phyloP scores from a whole-genome alignment of 2,329 filamentous ascomycete species.

The Cryphonectria parasitica region DNA sequence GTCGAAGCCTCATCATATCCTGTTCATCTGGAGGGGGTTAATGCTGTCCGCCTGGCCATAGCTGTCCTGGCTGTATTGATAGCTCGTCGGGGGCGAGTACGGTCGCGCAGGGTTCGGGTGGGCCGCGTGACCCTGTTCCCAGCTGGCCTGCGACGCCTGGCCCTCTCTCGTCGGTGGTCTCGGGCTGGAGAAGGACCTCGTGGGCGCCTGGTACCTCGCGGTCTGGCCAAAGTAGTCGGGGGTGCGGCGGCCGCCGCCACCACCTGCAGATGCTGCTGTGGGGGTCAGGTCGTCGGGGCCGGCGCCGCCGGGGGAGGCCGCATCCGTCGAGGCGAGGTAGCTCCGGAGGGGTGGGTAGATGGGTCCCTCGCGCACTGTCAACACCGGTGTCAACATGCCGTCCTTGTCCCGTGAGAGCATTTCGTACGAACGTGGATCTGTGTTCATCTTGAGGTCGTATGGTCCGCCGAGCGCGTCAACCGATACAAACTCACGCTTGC shows the following conservation, averaged over 20 bases:
- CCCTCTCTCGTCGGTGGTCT: slow-evolving; percentile 45
- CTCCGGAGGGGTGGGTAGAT: slow-evolving; percentile 31
- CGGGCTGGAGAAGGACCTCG: slow-evolving; percentile 60
- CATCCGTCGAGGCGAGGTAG: slow-evolving; percentile 29
- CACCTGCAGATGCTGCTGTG: slow-evolving; percentile 25
- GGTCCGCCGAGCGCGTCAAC: slow-evolving; percentile 67
- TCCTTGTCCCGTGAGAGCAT: slow-evolving; percentile 68
- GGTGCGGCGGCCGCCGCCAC: slow-evolving; percentile 47
- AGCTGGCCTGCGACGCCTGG: slow-evolving; percentile 40
- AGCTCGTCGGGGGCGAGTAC: slow-evolving; percentile 32
- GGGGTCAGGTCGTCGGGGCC: slow-evolving; percentile 33
- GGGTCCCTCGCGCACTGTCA: slow-evolving; percentile 35
- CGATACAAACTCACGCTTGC: slow-evolving; percentile 83
- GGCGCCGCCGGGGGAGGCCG: slow-evolving; percentile 25
- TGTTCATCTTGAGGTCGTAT: slow-evolving; percentile 55
- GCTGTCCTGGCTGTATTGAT: slow-evolving; percentile 31
- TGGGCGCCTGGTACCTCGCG: slow-evolving; percentile 58
- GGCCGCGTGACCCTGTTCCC: slow-evolving; percentile 47
- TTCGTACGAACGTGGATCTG: slow-evolving; percentile 73
- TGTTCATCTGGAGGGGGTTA: slow-evolving; percentile 62
- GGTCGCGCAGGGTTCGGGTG: slow-evolving; percentile 40
- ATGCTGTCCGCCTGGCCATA: slow-evolving; percentile 43
- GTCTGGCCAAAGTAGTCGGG: slow-evolving; percentile 61
- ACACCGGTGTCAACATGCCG: slow-evolving; percentile 55
- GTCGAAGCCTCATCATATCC: slow-evolving; percentile 40